phyloP scores from a whole-genome alignment of 2,329 filamentous ascomycete species.

The Ceratocystis diversiconidia region DNA sequence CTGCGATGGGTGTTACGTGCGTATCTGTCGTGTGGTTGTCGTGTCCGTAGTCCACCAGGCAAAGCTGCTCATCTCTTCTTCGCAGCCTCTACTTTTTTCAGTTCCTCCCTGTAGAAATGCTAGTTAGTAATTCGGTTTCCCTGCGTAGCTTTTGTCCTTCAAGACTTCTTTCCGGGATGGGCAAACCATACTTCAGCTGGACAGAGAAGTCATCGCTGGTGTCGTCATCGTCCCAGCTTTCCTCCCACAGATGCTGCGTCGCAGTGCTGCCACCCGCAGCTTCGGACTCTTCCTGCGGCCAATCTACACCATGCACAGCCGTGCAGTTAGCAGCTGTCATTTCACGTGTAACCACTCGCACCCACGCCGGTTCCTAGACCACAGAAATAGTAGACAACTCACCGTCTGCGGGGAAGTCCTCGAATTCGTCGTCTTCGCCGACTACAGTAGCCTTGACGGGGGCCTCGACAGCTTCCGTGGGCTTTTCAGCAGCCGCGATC shows the following conservation, averaged over 20 bases:
- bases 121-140: conserved; percentile 13
- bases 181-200: conserved; percentile 64
- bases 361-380: background rate
- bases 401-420: conserved; percentile 97
- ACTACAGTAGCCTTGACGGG: conserved; percentile 29
- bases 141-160: background rate
- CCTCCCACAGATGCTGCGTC: conserved; percentile 81
- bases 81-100: conserved; percentile 79
- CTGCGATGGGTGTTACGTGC: background rate
- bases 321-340: conserved; percentile 2
- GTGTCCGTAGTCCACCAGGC: background rate
- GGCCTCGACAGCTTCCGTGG: conserved; percentile 25
- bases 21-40: background rate
- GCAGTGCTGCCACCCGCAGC: conserved; percentile 55
- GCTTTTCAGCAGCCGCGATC: conserved; percentile 20
- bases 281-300: conserved; percentile 83
- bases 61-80: conserved; percentile 41
- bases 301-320: conserved; percentile 45
- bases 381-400: conserved; percentile 21
- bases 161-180: background rate
- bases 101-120: conserved; percentile 52
- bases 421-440: conserved; percentile 97
- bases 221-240: conserved; percentile 99
- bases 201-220: conserved; percentile 91
- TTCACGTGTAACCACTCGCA: background rate